These are phyloP conservation scores for Scheffersomyces titani DNA, from an alignment of 1,139 yeast species.

Conservation along the genomic window DNA sequence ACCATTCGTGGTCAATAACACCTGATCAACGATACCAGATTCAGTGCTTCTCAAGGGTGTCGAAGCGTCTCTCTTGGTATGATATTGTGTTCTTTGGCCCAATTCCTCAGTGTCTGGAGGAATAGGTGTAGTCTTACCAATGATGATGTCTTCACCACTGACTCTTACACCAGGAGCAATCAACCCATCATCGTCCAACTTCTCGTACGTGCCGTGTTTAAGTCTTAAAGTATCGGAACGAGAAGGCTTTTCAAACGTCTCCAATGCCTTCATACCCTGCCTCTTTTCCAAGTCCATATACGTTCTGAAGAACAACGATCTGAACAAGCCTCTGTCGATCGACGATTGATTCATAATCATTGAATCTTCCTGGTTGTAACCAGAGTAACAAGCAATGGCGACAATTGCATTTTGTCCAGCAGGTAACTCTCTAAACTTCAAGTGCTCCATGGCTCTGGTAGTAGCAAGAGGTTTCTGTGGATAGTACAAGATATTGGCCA, in stretches of 20 bases:
- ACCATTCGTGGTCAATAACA: slow-evolving; percentile 91
- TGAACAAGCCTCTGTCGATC: slow-evolving; percentile 92
- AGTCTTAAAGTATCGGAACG: slow-evolving; percentile 91
- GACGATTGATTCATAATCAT: slow-evolving; percentile 99
- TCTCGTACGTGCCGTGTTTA: slow-evolving; percentile 97
- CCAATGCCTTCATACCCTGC: slow-evolving; percentile 97
- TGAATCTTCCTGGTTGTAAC: slow-evolving; percentile 99
- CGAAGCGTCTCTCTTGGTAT: slow-evolving; percentile 97
- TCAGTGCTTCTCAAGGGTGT: slow-evolving; percentile 97
- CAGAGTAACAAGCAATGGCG: slow-evolving; percentile 96
- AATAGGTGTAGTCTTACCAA: slow-evolving; percentile 97
- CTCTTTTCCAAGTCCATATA: slow-evolving; percentile 99
- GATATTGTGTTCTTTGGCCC: slow-evolving; percentile 97
- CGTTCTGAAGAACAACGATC: slow-evolving; percentile 94
- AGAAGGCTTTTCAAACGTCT: slow-evolving; percentile 93
- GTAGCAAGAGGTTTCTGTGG: slow-evolving; percentile 99
- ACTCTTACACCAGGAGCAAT: slow-evolving; percentile 98
- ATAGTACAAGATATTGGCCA: slow-evolving; percentile 96
- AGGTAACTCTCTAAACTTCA: slow-evolving; percentile 96
- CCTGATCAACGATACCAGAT: slow-evolving; percentile 98
- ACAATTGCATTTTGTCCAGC: slow-evolving; percentile 99
- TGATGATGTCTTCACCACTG: slow-evolving; percentile 97
- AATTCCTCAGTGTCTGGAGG: slow-evolving; percentile 98
- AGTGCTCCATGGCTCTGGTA: slow-evolving; percentile 97
- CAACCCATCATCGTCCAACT: slow-evolving; percentile 96